Base-by-base conservation (phyloP, 2,329 filamentous ascomycete genomes). In the Setomelanomma holmii region DNA sequence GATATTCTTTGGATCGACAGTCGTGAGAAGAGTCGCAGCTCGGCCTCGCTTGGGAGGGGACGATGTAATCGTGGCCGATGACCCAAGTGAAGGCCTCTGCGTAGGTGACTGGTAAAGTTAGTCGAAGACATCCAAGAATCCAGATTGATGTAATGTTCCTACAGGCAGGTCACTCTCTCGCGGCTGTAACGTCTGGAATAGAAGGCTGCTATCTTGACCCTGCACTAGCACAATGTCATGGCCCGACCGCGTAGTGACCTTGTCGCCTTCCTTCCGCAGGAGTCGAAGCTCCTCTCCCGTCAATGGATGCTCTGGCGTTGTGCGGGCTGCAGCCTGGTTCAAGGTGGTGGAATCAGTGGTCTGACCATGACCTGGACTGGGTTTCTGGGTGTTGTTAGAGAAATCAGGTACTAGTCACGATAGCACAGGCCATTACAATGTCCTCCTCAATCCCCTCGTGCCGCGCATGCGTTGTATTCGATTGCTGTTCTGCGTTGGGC, bases 1-100 rank as follows among this genome's bases (percentile, higher is more conserved):
- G 30, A 63, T 58, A 23, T 70, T 66, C 10, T 51, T 36, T 14
- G 46, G 17, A 30, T 62, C 51, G 20, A 63, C 40, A 2, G 55
- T 55, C 20, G 40, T 33, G n/a, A 61, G 56, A n/a, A 55, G 19
- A 7, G 21, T 49, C 34, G 45, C 17, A 47, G 27, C 39, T n/a
- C 21, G 40, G 12, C 17, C 6, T 14, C 12, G 17, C 21, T 36
- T 22, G 14, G 33, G 23, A 12, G 24, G 22, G 2, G 38, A 3
- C 10, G 27, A 12, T 6, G 3, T 27, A 33, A n/a, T 14, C 24
- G 24, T 7, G 12, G 24, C 12, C 6, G 24, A 30, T 7, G 24
- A 30, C 12, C 12, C 24, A 30, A 6, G 24, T 7, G 24, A 30
- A 30, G 24, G 12, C 12, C 12, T 6, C 7, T 12, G 7, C 24